Base-by-base conservation (phyloP, 345 rosid species). In the Eutrema japonicum region DNA sequence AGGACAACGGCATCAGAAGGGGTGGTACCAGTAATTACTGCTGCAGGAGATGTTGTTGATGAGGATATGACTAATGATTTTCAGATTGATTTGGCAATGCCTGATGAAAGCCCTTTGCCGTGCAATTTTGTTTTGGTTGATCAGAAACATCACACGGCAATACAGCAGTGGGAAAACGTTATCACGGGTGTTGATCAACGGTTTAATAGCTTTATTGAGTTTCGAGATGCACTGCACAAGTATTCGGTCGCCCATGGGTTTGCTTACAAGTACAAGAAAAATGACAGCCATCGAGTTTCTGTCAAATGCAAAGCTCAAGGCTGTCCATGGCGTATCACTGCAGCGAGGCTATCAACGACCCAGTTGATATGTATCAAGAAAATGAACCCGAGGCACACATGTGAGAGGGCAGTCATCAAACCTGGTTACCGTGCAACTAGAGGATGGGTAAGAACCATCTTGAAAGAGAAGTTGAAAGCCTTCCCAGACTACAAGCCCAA, bases 311-410 rank as follows among this genome's bases (percentile, higher is more conserved):
- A 94, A 73, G 74, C 87, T 41, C 95, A 78, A 47, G 95, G 96
- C 50, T 94, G 98, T 69, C 91, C 98, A 0, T 91, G 98, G 98
- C 86, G 97, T 79, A 91, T 94, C 73, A 87, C 91, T 18, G 97
- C 95, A 7, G 77, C 98, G 8, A 89, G 89, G 72, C 76, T 94
- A 66, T 84, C 97, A 6, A 89, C 97, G 14, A 91, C 97, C 27
- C 97, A 88, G 71, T 71, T 91, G 57, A 83, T 91, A 42, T 88
- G 93, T 68, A 91, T 89, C 60, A 94, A 91, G 86, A 91, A 86
- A 66, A 91, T 94, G 97, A 86, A 85, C 75, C 67, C 81, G 2
- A 83, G 78, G n/a, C 98, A 91, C 83, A 87, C 93, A 2, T 91
- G 98, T 50, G 98, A 89, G 75, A 93, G 97, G 73, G 89, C 90